phyloP scores from a whole-genome alignment of 176 grass and related monocot species.

The Avena eriantha region DNA sequence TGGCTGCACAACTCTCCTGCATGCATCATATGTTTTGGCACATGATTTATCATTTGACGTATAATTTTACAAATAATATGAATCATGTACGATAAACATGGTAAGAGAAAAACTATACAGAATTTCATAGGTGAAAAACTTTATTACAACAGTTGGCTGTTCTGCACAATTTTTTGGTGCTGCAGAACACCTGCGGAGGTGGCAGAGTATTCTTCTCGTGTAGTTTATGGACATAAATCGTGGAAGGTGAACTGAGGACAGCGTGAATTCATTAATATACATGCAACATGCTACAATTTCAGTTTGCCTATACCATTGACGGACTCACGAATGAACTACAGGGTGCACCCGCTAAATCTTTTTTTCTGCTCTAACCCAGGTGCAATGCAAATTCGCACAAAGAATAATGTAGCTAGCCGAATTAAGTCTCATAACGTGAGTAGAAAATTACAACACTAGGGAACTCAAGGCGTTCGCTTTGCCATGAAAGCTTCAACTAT shows the following conservation, averaged over 20 bases:
- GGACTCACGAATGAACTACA: neutral
- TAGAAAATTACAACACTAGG: neutral
- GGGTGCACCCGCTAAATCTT: too few species aligned
- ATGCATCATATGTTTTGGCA: neutral
- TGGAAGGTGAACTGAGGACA: neutral
- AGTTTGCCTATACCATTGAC: neutral
- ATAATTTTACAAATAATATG: neutral
- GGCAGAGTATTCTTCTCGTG: neutral
- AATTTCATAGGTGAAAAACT: neutral
- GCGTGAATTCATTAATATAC: neutral
- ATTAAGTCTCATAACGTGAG: neutral
- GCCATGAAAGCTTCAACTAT: neutral
- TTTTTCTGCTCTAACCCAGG: neutral
- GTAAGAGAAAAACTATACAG: neutral
- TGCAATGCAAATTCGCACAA: neutral
- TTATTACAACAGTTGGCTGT: neutral
- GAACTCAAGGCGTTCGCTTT: neutral
- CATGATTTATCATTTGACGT: too few species aligned
- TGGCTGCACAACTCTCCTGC: slow-evolving; percentile 29
- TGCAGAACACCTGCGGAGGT: neutral
- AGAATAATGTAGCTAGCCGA: neutral
- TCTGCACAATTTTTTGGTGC: neutral
- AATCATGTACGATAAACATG: neutral
- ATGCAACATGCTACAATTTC: neutral
- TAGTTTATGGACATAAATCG: neutral